Base-by-base conservation (phyloP, 2,329 filamentous ascomycete genomes). In the Colletotrichum cuscutae region DNA sequence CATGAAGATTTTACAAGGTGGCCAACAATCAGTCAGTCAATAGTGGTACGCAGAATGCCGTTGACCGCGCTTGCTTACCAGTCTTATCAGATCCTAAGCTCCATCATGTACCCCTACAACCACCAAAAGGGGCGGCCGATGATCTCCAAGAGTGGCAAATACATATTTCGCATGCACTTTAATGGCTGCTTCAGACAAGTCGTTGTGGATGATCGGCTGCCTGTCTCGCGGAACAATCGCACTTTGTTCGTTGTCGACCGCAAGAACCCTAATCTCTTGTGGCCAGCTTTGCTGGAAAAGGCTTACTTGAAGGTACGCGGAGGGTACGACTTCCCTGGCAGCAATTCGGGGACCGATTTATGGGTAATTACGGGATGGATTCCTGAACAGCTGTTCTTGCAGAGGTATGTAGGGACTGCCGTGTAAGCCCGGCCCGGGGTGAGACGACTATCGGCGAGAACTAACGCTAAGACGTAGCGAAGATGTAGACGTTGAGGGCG, bases 251-350 rank as follows among this genome's bases (percentile, higher is more conserved):
- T 98, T 11, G 89, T 97, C 58, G 96, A 98, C 78, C 90, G 95
- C 46, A 92, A 92, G 54, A 95, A 98, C 75, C 93, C 94, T 4
- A 87, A 85, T n/a, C 86, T 97, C 15, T 84, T 98, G 15, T 98
- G 96, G 95, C 97, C 97, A 6, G 95, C 96, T 2, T 86, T 99
- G 5, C 85, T 98, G 19, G 97, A 99, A 80, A 99, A 99, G 80
- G 97, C 97, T 0, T 99, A 99, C 77, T 86, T 99, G 1, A 99
- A 98, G 84, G 91, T 98, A 12, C 90, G 96, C 68, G 97, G 97
- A 32, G 97, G 97, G 42, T 99, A 99, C 80, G 95, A 99, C 79
- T 99, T 99, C 76, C 96, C 97, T 0, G 97, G 97, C 8, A 98
- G 97, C 79, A 98, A 98, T 81, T 98, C 96, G 1, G 95, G 95